phyloP scores from a whole-genome alignment of 202 grass and related monocot genomes.

The Setaria italica region DNA sequence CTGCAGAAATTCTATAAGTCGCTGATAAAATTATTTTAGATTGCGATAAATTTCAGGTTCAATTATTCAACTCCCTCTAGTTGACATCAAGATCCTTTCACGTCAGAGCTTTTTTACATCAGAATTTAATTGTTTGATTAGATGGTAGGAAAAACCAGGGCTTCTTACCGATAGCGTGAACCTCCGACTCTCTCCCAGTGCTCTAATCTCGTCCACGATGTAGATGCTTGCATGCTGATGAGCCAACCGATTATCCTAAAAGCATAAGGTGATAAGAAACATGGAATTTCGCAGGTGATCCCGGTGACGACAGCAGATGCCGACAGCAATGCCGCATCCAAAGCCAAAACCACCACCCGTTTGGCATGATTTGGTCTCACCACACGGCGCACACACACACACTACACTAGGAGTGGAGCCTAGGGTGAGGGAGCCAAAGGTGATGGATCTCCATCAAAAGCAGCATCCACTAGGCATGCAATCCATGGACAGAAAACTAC shows the following conservation, averaged over 20 bases:
- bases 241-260: constrained; percentile 35
- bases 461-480: constrained; percentile 24
- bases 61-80: no score
- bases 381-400: background rate
- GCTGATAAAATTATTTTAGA: no score
- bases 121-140: background rate
- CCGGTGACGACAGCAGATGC: background rate
- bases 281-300: constrained; percentile 39
- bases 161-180: constrained; percentile 35
- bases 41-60: no score
- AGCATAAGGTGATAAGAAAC: constrained; percentile 50
- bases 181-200: constrained; percentile 28
- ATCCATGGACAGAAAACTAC: constrained; percentile 29
- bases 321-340: background rate
- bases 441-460: constrained; percentile 25
- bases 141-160: constrained; percentile 25
- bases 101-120: constrained; percentile 11
- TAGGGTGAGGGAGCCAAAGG: background rate
- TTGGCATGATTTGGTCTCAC: constrained; percentile 29
- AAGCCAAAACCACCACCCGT: constrained; percentile 21
- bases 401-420: constrained; percentile 8
- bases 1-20: no score
- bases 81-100: no score
- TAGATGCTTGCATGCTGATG: constrained; percentile 38
- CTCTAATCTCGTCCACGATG: constrained; percentile 27